These are phyloP conservation scores for Chlorociboria aeruginascens DNA, from an alignment of 495 filamentous ascomycete genomes.

Conservation along the genomic window DNA sequence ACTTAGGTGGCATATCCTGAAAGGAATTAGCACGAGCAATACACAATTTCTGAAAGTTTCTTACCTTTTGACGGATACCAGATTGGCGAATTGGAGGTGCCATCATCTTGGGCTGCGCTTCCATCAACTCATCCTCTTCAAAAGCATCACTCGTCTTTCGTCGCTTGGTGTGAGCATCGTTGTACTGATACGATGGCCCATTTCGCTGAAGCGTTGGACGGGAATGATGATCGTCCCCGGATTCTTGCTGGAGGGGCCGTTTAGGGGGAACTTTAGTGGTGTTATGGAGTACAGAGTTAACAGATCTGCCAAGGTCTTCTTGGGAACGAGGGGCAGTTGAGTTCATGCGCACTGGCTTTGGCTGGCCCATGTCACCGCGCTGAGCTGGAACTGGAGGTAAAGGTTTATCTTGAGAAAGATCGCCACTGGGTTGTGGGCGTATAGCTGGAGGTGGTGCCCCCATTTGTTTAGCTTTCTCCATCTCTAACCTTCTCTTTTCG, in stretches of 20 bases:
- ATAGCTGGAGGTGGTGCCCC: slow-evolving; percentile 39
- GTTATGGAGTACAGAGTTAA: slow-evolving; percentile 29
- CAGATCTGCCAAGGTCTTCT: slow-evolving; percentile 30
- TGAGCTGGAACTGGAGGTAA: slow-evolving; percentile 14
- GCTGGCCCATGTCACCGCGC: slow-evolving; percentile 4
- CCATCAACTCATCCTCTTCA: slow-evolving; percentile 18
- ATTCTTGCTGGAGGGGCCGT: slow-evolving; percentile 37
- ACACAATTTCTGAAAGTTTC: background rate
- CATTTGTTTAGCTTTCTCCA: slow-evolving; percentile 49
- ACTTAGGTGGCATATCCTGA: slow-evolving; percentile 48
- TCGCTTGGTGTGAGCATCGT: slow-evolving; percentile 36
- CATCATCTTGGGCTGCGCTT: slow-evolving; percentile 39
- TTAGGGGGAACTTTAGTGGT: slow-evolving; percentile 33
- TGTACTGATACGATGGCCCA: slow-evolving; percentile 33
- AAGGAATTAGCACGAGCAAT: slow-evolving; percentile 8
- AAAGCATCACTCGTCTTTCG: slow-evolving; percentile 39
- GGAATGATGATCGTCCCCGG: slow-evolving; percentile 27
- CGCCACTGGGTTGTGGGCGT: slow-evolving; percentile 34
- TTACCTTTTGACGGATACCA: slow-evolving; percentile 61
- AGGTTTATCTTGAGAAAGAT: slow-evolving; percentile 16
- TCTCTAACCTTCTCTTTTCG: slow-evolving; percentile 50
- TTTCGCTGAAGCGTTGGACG: slow-evolving; percentile 27
- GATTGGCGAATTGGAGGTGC: slow-evolving; percentile 76
- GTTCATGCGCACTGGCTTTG: slow-evolving; percentile 25
- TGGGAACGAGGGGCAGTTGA: slow-evolving; percentile 25